Evolutionary conservation across 148 eudicot genomes (phyloP).

Genomic region (Rhododendron mucronatum): DNA sequence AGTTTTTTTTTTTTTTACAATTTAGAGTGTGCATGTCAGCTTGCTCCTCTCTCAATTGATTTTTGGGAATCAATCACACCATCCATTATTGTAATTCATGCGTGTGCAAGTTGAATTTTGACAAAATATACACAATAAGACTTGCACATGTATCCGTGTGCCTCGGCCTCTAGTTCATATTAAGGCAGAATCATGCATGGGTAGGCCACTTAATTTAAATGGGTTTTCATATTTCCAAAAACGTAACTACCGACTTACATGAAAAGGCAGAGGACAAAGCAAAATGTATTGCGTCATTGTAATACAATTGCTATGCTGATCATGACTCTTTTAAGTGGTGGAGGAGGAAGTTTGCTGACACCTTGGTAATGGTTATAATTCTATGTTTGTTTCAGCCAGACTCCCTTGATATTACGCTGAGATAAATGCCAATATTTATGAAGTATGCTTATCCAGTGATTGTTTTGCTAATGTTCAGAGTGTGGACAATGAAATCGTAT

Average conservation of each 20-base stretch:
- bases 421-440: neutral
- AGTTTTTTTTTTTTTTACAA: too few species aligned
- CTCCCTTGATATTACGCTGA: neutral
- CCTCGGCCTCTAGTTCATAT: too few species aligned
- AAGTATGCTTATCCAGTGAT: neutral
- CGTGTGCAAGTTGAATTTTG: too few species aligned
- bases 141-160: too few species aligned
- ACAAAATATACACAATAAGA: too few species aligned
- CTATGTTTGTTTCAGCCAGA: neutral
- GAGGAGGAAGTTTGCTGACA: neutral
- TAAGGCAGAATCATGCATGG: neutral
- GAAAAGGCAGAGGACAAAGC: neutral
- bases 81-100: too few species aligned
- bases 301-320: neutral
- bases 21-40: too few species aligned
- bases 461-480: slow-evolving; percentile 43
- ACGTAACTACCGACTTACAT: neutral
- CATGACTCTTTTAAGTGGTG: neutral
- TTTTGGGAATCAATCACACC: too few species aligned
- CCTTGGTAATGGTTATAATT: neutral
- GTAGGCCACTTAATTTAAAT: neutral
- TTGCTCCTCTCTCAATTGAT: too few species aligned
- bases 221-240: neutral
- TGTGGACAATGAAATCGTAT: slow-evolving; percentile 90
- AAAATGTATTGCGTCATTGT: neutral